Conservation (phyloP, 1,284 basidiomycete genomes). For the Cerioporus squamosus region DNA sequence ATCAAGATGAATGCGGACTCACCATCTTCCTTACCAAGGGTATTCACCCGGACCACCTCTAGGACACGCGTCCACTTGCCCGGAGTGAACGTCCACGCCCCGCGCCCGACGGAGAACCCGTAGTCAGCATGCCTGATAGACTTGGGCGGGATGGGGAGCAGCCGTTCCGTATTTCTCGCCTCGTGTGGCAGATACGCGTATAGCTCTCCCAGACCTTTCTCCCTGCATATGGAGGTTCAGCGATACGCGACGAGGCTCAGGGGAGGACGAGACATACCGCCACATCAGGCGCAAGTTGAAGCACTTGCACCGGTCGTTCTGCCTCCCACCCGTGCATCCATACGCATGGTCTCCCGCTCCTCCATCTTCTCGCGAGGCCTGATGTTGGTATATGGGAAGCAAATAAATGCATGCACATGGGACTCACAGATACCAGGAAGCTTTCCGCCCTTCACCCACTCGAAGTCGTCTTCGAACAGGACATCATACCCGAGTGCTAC, state of each 20-base stretch:
- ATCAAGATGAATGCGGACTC: neutral
- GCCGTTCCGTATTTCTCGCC: slow-evolving; percentile 43
- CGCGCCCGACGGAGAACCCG: slow-evolving; percentile 65
- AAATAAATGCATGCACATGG: neutral
- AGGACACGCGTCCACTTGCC: slow-evolving; percentile 64
- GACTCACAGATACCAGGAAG: slow-evolving; percentile 64
- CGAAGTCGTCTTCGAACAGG: slow-evolving; percentile 59
- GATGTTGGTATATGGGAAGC: neutral
- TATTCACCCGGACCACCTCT: slow-evolving; percentile 68
- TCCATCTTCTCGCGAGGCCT: slow-evolving; percentile 45
- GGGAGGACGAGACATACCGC: slow-evolving; percentile 43
- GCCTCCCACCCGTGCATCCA: slow-evolving; percentile 61
- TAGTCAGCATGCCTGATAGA: slow-evolving; percentile 58
- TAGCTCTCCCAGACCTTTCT: slow-evolving; percentile 53
- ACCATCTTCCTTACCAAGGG: slow-evolving; percentile 51
- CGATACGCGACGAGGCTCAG: slow-evolving; percentile 4
- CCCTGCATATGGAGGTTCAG: slow-evolving; percentile 31
- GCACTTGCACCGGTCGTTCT: slow-evolving; percentile 58
- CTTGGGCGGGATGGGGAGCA: slow-evolving; percentile 52
- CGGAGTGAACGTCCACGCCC: slow-evolving; percentile 47
- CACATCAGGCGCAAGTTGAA: slow-evolving; percentile 70
- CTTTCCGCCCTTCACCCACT: slow-evolving; percentile 68
- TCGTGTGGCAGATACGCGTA: slow-evolving; percentile 62
- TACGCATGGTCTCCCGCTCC: slow-evolving; percentile 60
- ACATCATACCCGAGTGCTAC: slow-evolving; percentile 61